Percentiles rank a stretch among this genome's conserved stretches.
These are phyloP conservation scores for Boechera divaricarpa DNA, from an alignment of 345 rosid species.

Conservation along the genomic window DNA sequence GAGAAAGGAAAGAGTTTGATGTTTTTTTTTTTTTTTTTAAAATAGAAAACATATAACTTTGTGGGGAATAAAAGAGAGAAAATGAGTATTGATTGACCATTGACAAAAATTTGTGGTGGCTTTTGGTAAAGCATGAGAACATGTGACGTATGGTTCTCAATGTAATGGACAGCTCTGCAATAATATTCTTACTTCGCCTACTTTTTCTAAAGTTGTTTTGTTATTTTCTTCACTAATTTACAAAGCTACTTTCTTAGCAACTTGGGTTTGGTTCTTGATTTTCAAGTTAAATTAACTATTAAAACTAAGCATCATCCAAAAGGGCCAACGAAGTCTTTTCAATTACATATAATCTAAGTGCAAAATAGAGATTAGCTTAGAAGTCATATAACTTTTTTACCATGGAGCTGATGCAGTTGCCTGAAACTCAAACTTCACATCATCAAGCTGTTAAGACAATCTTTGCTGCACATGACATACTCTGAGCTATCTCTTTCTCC, in stretches of 20 bases:
- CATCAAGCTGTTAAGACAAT: constrained; percentile 34
- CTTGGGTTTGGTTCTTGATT: neutral
- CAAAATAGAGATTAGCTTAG: neutral
- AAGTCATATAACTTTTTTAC: constrained; percentile 31
- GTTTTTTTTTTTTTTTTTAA: neutral
- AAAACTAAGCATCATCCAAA: neutral
- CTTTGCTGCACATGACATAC: constrained; percentile 30
- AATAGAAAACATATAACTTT: neutral
- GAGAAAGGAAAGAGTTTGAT: constrained; percentile 31
- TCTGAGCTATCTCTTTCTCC: constrained; percentile 37
- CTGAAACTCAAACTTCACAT: constrained; percentile 40
- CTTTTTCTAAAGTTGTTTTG: constrained; percentile 40
- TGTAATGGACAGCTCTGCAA: constrained; percentile 38
- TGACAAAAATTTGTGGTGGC: constrained; percentile 37
- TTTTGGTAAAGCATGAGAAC: constrained; percentile 30
- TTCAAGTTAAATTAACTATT: too few relatives aligned
- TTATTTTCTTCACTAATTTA: constrained; percentile 3
- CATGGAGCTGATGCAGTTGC: constrained; percentile 52
- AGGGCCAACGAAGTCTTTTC: neutral
- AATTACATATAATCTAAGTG: neutral
- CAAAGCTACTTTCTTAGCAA: neutral
- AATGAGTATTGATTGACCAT: constrained; percentile 23
- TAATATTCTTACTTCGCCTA: constrained; percentile 26
- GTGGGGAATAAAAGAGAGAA: constrained; percentile 17
- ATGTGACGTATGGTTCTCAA: constrained; percentile 29